Evolutionary conservation across 805 yeast species (phyloP), one percentile per base, ranked within the genome.

Genomic region (Citeromyces matritensis): DNA sequence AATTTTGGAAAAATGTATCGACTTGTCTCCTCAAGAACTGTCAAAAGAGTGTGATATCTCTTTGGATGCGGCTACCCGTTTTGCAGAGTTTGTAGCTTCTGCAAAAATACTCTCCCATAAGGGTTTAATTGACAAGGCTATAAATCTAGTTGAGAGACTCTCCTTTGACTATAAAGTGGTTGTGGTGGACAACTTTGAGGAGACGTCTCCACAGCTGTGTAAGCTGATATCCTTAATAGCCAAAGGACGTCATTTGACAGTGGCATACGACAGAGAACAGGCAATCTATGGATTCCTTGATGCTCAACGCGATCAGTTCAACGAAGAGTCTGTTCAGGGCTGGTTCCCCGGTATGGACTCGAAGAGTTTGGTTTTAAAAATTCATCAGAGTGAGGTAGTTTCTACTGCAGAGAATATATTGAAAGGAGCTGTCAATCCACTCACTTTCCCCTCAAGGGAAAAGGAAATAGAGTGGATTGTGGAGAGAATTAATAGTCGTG

Each of bases 121-220:
- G 21, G 29, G n/a, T 4, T 10, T 9, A 13, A 26, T 19, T 5
- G 21, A 11, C 15, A 26, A 26, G 17, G 17, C n/a, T 17, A 7
- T 17, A 17, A 7, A 17, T 5, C 7, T 17, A 7, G 21, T 7
- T 17, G 21, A 17, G 21, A 17, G 6, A 17, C 7, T 7, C 7
- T 17, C 21, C 21, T 15, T 26, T 2, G 37, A 43, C 4, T 53
- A 49, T 38, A 58, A 59, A 31, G 53, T 60, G 2, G 58, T 75
- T 0, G 48, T 80, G 1, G 72, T 79, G 9, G 88, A 80, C 51
- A 88, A 80, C 45, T 74, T 73, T 42, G 88, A 80, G 45, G 88
- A 80, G 48, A 58, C 78, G 45, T 68, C 73, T 38, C 63, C 65
- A 0, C 58, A 57, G 7, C 50, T 77, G 13, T 42, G 68, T 15